A percentile compares a stretch with the other conserved stretches of the same genome.
These are phyloP conservation scores for Clitopilus hobsonii DNA, from an alignment of 768 basidiomycete genomes.

Conservation along the genomic window DNA sequence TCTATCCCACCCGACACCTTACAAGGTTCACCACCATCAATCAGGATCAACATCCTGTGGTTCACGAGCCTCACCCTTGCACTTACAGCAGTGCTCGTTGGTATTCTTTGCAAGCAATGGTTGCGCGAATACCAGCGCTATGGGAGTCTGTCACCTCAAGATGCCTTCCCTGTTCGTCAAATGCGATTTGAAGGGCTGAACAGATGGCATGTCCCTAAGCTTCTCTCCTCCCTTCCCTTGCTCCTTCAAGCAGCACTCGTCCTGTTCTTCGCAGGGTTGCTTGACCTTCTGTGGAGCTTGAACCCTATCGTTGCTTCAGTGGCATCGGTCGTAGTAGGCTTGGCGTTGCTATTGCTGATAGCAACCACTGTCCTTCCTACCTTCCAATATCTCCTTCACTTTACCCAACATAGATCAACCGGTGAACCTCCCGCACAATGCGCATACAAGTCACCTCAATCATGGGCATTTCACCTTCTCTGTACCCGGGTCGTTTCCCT, in stretches of 20 bases:
- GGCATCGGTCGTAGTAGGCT: conserved; percentile 5
- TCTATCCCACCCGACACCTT: not conserved
- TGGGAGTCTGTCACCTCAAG: conserved; percentile 5
- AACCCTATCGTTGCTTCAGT: conserved; percentile 8
- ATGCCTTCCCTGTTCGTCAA: conserved; percentile 10
- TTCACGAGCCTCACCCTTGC: conserved; percentile 15
- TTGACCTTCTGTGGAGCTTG: conserved; percentile 14
- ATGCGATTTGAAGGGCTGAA: conserved; percentile 13
- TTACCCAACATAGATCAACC: not conserved
- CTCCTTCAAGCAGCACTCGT: conserved; percentile 16
- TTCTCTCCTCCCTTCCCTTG: conserved; percentile 14
- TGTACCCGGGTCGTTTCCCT: not conserved
- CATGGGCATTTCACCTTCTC: conserved; percentile 8
- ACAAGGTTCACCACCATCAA: not conserved
- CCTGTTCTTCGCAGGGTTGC: conserved; percentile 17
- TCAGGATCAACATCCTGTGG: conserved; percentile 14
- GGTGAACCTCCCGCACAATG: conserved; percentile 2
- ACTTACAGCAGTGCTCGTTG: conserved; percentile 13
- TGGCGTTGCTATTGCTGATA: conserved; percentile 6
- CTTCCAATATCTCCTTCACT: conserved; percentile 6
- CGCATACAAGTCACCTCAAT: conserved; percentile 11
- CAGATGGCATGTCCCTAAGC: conserved; percentile 13
- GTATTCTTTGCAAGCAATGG: conserved; percentile 18
- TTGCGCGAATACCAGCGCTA: conserved; percentile 12
- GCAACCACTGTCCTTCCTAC: conserved; percentile 7